phyloP scores from a whole-genome alignment of 2,329 filamentous ascomycete genomes.

The Fusarium sublunatum region DNA sequence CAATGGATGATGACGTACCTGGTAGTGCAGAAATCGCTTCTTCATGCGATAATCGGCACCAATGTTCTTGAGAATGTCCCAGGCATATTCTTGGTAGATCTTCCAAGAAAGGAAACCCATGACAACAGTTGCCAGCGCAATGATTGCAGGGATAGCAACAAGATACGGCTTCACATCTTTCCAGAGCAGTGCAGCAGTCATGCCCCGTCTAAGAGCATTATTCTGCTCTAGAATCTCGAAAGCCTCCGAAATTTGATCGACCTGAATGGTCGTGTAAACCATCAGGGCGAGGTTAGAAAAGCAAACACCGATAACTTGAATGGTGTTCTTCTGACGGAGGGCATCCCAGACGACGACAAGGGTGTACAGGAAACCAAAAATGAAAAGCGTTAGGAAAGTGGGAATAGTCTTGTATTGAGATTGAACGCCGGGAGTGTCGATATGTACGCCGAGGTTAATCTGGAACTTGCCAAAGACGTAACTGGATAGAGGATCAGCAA shows the following conservation, averaged over 20 bases:
- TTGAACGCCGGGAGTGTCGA: constrained; percentile 54
- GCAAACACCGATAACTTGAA: constrained; percentile 96
- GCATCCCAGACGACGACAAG: constrained; percentile 93
- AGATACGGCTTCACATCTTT: constrained; percentile 76
- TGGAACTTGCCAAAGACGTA: constrained; percentile 94
- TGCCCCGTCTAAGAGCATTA: constrained; percentile 56
- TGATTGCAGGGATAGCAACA: constrained; percentile 85
- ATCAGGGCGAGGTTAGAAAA: constrained; percentile 91
- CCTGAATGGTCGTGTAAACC: constrained; percentile 92
- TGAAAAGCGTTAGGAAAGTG: constrained; percentile 95
- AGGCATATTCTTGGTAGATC: constrained; percentile 97
- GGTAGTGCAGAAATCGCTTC: constrained; percentile 93
- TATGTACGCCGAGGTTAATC: constrained; percentile 60
- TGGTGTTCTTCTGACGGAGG: constrained; percentile 94
- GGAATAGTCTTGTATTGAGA: constrained; percentile 80
- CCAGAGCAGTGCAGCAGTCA: constrained; percentile 68
- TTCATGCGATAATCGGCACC: constrained; percentile 97
- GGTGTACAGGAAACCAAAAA: constrained; percentile 96
- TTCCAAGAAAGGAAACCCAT: constrained; percentile 90
- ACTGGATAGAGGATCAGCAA: constrained; percentile 57
- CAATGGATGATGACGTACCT: constrained; percentile 67
- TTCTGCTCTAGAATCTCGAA: constrained; percentile 64
- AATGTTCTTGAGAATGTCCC: constrained; percentile 99
- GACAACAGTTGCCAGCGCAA: constrained; percentile 77
- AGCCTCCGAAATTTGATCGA: constrained; percentile 86